These are phyloP conservation scores for Neurospora cerealis DNA, from an alignment of 495 filamentous ascomycete species.

Conservation along the genomic window DNA sequence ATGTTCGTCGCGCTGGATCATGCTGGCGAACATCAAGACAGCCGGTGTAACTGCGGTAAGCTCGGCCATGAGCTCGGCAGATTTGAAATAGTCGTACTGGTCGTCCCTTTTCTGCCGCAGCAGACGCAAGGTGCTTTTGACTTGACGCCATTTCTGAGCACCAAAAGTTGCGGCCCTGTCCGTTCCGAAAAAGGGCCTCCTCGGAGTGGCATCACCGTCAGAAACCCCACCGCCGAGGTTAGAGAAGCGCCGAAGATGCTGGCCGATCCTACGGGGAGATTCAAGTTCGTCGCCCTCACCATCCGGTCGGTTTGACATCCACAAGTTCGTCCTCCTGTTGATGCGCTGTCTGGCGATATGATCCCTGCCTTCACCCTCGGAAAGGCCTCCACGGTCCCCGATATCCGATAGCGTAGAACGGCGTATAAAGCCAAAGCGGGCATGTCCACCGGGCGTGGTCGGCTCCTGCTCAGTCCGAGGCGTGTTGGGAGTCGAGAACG, in stretches of 20 bases:
- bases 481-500: conserved; percentile 30
- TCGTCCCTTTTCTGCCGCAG: conserved; percentile 77
- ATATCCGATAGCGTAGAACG: conserved; percentile 62
- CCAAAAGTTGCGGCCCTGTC: conserved; percentile 68
- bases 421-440: conserved; percentile 46
- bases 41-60: conserved; percentile 85
- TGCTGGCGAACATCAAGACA: conserved; percentile 85
- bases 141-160: conserved; percentile 74
- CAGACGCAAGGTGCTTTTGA: conserved; percentile 76
- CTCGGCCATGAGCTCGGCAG: conserved; percentile 92
- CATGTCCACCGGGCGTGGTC: conserved; percentile 20
- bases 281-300: conserved; percentile 34
- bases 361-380: conserved; percentile 83
- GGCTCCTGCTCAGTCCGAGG: conserved; percentile 19
- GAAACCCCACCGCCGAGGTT: conserved; percentile 48
- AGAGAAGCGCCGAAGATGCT: conserved; percentile 66
- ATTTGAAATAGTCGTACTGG: conserved; percentile 86
- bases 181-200: conserved; percentile 41
- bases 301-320: conserved; percentile 29
- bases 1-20: conserved; percentile 95
- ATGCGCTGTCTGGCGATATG: conserved; percentile 47
- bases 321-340: conserved; percentile 46
- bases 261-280: conserved; percentile 52
- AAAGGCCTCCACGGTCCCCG: conserved; percentile 60
- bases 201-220: conserved; percentile 42